Conservation (phyloP, 768 basidiomycete species). For the Amanita exitialis region DNA sequence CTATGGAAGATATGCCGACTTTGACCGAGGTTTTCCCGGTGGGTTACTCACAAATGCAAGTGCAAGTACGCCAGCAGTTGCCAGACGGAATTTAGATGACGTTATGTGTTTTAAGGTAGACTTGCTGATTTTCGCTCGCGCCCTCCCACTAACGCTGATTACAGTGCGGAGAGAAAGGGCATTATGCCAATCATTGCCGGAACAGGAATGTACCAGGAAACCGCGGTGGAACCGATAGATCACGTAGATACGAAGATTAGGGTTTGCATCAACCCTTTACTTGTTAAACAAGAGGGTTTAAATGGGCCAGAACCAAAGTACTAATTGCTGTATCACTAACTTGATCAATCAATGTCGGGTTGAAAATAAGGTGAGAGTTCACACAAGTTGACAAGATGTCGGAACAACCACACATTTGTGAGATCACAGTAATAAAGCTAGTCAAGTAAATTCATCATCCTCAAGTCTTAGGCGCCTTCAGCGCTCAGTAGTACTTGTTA, state of each 20-base stretch:
- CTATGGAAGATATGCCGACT: constrained; percentile 76
- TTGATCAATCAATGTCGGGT: too few species aligned
- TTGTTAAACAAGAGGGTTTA: not conserved
- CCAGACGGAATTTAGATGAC: constrained; percentile 69
- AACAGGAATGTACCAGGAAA: constrained; percentile 89
- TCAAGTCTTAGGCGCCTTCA: too few species aligned
- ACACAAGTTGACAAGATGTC: too few species aligned
- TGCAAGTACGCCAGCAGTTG: not conserved
- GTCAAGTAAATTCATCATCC: too few species aligned
- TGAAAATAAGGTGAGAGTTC: too few species aligned
- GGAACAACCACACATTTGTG: not conserved
- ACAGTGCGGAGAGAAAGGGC: constrained; percentile 86
- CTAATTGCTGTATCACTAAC: not conserved
- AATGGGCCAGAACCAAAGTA: too few species aligned
- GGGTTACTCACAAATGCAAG: constrained; percentile 8
- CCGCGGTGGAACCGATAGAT: constrained; percentile 68
- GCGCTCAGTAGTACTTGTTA: too few species aligned
- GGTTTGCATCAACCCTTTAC: not conserved
- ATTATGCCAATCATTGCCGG: constrained; percentile 91
- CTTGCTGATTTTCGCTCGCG: not conserved
- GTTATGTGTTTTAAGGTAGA: constrained; percentile 80
- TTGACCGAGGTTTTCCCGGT: constrained; percentile 38
- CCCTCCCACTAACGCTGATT: constrained; percentile 5
- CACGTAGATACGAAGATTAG: constrained; percentile 26
- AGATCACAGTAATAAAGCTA: not conserved